Evolutionary conservation across 2,329 filamentous ascomycete species (phyloP), one percentile per base, ranked within the genome.

Genomic region (Fusarium acutatum): DNA sequence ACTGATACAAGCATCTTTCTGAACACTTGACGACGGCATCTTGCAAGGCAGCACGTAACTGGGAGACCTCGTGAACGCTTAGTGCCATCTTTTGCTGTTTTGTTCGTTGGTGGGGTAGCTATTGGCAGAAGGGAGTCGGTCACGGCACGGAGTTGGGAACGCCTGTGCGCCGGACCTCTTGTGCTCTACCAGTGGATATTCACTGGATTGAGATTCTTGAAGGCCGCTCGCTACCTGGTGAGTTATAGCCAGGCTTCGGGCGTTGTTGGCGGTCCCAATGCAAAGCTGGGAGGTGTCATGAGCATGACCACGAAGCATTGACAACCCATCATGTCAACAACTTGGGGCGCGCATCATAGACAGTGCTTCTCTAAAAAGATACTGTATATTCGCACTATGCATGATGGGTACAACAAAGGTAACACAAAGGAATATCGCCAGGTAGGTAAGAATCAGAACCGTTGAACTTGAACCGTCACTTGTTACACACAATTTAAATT

Each of bases 1-100:
- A 96, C 79, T 98, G 95, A 80, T 98, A 98, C 18, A 99, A 88
- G 82, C 96, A 97, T 81, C 96, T 88, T 81, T 99, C 96, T 3
- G 95, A 97, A 84, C 95, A 98, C 80, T 95, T 95, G 30, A 96
- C 88, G 7, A 96, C 92, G 35, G 96, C 94, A 78, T 95, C 92
- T 81, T 97, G 94, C 47, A 98, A 87, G 38, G 94, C 90, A 41
- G 88, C 88, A 79, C 92, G 90, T 69, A 97, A 86, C 79, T 94
- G 92, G 57, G 85, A 83, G 49, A 87, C 85, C 69, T 91, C 89
- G 70, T 87, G 84, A 60, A 87, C 83, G 65, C 85, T 89, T 68
- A 91, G 84, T 66, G 84, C 82, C 89, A 90, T 90, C 44, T 67
- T 74, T 68, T 66, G 59, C 44, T 75, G 69, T 68, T 67, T 61